A percentile compares a stretch with the other conserved stretches of the same genome.
phyloP scores from a whole-genome alignment of 2,329 filamentous ascomycete genomes.

The Paraphoma sp. region DNA sequence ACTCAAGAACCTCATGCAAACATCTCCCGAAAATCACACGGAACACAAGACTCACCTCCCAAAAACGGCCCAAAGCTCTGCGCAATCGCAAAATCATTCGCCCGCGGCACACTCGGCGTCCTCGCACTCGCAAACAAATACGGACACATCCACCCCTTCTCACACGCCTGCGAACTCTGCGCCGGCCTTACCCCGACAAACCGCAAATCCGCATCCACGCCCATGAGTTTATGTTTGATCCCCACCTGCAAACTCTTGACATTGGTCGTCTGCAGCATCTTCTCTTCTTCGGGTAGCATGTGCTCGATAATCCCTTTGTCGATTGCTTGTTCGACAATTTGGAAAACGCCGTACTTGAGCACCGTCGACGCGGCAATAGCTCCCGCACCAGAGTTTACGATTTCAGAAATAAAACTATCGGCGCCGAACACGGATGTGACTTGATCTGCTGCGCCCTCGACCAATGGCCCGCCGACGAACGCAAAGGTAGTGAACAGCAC shows the following conservation, averaged over 20 bases:
- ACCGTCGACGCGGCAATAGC: slow-evolving; percentile 35
- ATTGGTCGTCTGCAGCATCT: slow-evolving; percentile 45
- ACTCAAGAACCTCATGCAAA: no score
- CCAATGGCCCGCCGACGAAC: slow-evolving; percentile 42
- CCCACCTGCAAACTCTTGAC: slow-evolving; percentile 47
- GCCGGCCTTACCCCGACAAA: slow-evolving; percentile 37
- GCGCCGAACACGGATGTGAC: slow-evolving; percentile 41
- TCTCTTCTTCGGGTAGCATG: slow-evolving; percentile 48
- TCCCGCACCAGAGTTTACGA: slow-evolving; percentile 39
- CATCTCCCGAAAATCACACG: no score
- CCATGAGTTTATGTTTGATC: slow-evolving; percentile 51
- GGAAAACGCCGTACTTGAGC: slow-evolving; percentile 46
- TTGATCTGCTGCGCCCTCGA: slow-evolving; percentile 37
- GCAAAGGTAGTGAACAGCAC: slow-evolving; percentile 48
- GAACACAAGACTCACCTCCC: slow-evolving; percentile 27
- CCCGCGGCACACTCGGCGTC: slow-evolving; percentile 39
- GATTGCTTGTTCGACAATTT: slow-evolving; percentile 49
- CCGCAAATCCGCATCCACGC: slow-evolving; percentile 46
- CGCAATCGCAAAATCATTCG: slow-evolving; percentile 46
- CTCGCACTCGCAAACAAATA: slow-evolving; percentile 45
- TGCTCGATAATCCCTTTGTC: slow-evolving; percentile 48
- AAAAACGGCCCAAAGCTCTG: slow-evolving; percentile 48
- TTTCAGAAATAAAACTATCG: slow-evolving; percentile 44
- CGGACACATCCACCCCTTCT: slow-evolving; percentile 49
- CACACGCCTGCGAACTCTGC: slow-evolving; percentile 31